Evolutionary conservation across 2,329 filamentous ascomycete species (phyloP).

Genomic region (Albifimbria verrucaria): DNA sequence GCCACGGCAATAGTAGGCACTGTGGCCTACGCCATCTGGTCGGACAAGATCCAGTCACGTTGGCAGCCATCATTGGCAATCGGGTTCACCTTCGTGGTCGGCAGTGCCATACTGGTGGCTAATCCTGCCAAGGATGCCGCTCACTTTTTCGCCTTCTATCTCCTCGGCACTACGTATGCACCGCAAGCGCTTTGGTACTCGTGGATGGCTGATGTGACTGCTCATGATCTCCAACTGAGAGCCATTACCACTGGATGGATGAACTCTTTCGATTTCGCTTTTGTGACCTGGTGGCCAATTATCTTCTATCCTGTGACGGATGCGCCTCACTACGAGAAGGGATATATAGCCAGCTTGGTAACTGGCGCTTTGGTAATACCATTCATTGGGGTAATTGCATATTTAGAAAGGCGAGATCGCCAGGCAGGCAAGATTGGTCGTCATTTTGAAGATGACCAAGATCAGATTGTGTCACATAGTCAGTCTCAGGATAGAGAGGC

Average conservation of each 20-base stretch:
- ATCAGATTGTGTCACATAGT: not conserved
- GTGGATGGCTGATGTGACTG: conserved; percentile 42
- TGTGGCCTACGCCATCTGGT: conserved; percentile 35
- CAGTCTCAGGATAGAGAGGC: not conserved
- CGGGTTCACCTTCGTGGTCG: conserved; percentile 38
- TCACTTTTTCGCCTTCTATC: conserved; percentile 41
- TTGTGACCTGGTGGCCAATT: conserved; percentile 37
- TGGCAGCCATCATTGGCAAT: conserved; percentile 41
- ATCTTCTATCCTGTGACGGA: conserved; percentile 38
- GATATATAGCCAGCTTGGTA: conserved; percentile 36
- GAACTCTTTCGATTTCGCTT: conserved; percentile 41
- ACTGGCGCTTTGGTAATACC: conserved; percentile 33
- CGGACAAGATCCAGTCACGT: conserved; percentile 37
- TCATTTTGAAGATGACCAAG: conserved; percentile 8
- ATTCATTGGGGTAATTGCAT: conserved; percentile 32
- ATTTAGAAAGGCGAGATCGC: conserved; percentile 26
- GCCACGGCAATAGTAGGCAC: conserved; percentile 39
- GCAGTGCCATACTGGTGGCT: conserved; percentile 33
- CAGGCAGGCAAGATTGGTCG: conserved; percentile 21
- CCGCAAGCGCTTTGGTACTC: conserved; percentile 44
- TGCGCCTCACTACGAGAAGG: conserved; percentile 33
- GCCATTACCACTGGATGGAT: conserved; percentile 42
- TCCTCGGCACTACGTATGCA: conserved; percentile 41
- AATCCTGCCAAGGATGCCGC: conserved; percentile 27
- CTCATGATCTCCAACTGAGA: conserved; percentile 35